Evolutionary conservation across 768 basidiomycete genomes (phyloP).

Genomic region (Tulasnella sp.): DNA sequence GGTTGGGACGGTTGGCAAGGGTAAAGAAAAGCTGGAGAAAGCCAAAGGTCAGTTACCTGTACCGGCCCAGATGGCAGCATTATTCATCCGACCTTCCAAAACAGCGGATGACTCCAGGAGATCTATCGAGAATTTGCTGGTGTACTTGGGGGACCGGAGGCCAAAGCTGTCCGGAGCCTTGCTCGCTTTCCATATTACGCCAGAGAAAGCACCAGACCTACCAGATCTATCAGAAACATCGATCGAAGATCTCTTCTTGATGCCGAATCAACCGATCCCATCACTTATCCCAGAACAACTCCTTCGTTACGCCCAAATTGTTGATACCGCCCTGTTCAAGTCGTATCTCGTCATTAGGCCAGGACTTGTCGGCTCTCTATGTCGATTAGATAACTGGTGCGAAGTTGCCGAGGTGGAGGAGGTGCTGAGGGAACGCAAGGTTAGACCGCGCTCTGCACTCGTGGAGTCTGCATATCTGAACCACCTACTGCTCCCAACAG

Average conservation of each 20-base stretch:
- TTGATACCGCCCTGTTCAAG: slow-evolving; percentile 92
- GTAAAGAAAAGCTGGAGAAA: slow-evolving; percentile 19
- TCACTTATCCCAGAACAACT: slow-evolving; percentile 73
- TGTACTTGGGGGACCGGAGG: slow-evolving; percentile 80
- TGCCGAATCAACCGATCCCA: slow-evolving; percentile 64
- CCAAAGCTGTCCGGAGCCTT: slow-evolving; percentile 76
- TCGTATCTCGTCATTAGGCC: slow-evolving; percentile 76
- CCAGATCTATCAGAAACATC: slow-evolving; percentile 61
- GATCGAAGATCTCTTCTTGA: slow-evolving; percentile 56
- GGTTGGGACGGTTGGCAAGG: not conserved
- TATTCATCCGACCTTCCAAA: not conserved
- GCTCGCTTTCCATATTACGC: slow-evolving; percentile 51
- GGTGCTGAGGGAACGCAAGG: slow-evolving; percentile 65
- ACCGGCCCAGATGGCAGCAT: not conserved
- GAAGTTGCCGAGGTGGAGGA: slow-evolving; percentile 92
- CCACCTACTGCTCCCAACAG: slow-evolving; percentile 31
- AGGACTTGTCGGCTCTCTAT: slow-evolving; percentile 68
- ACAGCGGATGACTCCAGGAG: slow-evolving; percentile 45
- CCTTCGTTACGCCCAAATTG: slow-evolving; percentile 79
- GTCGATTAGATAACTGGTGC: slow-evolving; percentile 91
- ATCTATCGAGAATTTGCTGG: slow-evolving; percentile 77
- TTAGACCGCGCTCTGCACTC: slow-evolving; percentile 23
- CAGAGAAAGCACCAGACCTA: slow-evolving; percentile 53
- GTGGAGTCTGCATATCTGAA: not conserved
- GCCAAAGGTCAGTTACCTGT: slow-evolving; percentile 22